Base-by-base conservation (phyloP, 2,329 filamentous ascomycete species). In the Fusarium beomiforme region DNA sequence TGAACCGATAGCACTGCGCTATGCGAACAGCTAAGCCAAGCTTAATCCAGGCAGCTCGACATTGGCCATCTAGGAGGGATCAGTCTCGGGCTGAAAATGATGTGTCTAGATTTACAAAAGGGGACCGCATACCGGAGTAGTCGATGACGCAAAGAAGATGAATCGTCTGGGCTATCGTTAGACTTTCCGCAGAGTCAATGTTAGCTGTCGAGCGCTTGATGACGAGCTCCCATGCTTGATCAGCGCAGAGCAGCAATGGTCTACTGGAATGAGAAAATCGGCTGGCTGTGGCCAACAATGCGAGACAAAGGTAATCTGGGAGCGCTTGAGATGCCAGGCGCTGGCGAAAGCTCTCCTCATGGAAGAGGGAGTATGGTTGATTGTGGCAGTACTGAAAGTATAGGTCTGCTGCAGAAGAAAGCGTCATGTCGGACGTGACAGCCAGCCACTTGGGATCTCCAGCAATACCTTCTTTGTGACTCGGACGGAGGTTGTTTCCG, bases 1-100 rank as follows among this genome's bases (percentile, higher is more conserved):
- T 47, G 44, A 47, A 47, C 8, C 44, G 44, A n/a, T 47, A 47
- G 19, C 44, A 47, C 44, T 47, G 44, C 6, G 44, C 44, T 29
- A 47, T 47, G 2, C 44, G 44, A 21, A 31, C 26, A 21, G 44
- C 26, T 16, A 47, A 8, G 2, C 44, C 44, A 17, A 47, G 44
- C 44, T 47, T 47, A 2, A 47, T 47, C 44, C 26, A 47, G 8
- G 44, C 44, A 47, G 44, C 26, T 13, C 19, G 44, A 31, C 44
- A 47, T 21, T n/a, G 26, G 19, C 26, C 44, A 21, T 47, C 44
- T 47, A 7, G 2, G 4, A 21, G 13, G 8, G 19, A 31, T 47
- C 9, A 47, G 19, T 4, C 16, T 4, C 8, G 8, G n/a, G n/a
- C 24, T 11, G 13, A 21, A 10, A 29, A 16, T 34, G 13, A 34